phyloP scores from a whole-genome alignment of 306 rosid species.

The Malus asiatica region DNA sequence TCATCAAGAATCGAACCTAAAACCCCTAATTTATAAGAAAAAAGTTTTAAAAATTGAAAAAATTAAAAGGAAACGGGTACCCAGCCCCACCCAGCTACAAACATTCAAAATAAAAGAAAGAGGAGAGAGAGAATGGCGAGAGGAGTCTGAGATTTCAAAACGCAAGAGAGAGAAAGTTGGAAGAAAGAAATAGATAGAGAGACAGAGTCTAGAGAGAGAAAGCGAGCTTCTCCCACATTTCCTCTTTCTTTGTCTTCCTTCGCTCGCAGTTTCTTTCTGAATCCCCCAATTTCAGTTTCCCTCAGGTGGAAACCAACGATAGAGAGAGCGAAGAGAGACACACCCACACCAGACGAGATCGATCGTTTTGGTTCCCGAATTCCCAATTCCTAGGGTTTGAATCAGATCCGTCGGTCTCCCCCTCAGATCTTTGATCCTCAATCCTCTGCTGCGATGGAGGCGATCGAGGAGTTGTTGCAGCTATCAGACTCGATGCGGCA shows the following conservation, averaged over 20 bases:
- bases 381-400: slow-evolving; percentile 28
- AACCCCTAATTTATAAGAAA: too few species aligned
- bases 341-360: background rate
- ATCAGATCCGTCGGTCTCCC: slow-evolving; percentile 8
- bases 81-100: background rate
- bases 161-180: slow-evolving; percentile 24
- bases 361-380: slow-evolving; percentile 11
- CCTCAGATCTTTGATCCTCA: slow-evolving; percentile 31
- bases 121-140: background rate
- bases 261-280: background rate
- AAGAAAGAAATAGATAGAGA: slow-evolving; percentile 19
- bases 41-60: slow-evolving; percentile 5
- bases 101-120: slow-evolving; percentile 10
- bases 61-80: background rate
- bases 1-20: too few species aligned
- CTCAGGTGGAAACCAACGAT: background rate
- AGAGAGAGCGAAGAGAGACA: background rate
- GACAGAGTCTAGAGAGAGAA: slow-evolving; percentile 9
- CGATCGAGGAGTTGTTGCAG: slow-evolving; percentile 85
- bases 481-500: slow-evolving; percentile 90
- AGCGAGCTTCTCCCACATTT: slow-evolving; percentile 7
- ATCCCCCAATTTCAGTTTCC: background rate
- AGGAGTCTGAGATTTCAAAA: slow-evolving; percentile 9
- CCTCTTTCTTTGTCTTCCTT: background rate
- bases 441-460: slow-evolving; percentile 52